Percentiles rank a stretch among this genome's conserved stretches.
Conservation (phyloP, 176 grass and related monocot genomes). For the Aegilops bicornis region DNA sequence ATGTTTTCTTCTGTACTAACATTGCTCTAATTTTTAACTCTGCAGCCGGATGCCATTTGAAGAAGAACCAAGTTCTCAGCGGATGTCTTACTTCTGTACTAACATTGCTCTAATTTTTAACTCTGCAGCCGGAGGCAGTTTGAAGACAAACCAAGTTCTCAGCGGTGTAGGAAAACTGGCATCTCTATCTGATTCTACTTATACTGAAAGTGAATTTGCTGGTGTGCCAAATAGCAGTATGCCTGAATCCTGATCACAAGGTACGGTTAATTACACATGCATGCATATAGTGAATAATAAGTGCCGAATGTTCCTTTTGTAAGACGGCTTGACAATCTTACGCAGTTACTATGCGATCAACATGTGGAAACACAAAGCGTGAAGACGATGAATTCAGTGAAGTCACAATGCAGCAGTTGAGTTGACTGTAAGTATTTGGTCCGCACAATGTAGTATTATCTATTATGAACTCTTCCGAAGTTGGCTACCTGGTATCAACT, state of each 20-base stretch:
- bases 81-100: neutral
- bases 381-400: constrained; percentile 27
- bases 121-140: constrained; percentile 32
- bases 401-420: too few relatives aligned
- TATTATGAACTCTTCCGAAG: too few relatives aligned
- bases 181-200: neutral
- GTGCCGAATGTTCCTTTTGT: neutral
- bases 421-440: too few relatives aligned
- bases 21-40: constrained; percentile 10
- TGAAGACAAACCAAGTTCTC: neutral
- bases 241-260: constrained; percentile 10
- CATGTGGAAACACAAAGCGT: constrained; percentile 30
- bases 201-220: constrained; percentile 36
- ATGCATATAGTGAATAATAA: neutral
- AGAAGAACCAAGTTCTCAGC: neutral
- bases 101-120: constrained; percentile 8
- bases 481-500: too few relatives aligned
- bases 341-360: constrained; percentile 15
- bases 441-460: too few relatives aligned
- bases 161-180: constrained; percentile 25
- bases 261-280: constrained; percentile 22
- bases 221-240: neutral
- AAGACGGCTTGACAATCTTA: neutral
- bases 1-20: neutral
- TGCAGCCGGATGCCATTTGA: constrained; percentile 32